Conservation (phyloP, 148 eudicot genomes). For the Nyssa sinensis region DNA sequence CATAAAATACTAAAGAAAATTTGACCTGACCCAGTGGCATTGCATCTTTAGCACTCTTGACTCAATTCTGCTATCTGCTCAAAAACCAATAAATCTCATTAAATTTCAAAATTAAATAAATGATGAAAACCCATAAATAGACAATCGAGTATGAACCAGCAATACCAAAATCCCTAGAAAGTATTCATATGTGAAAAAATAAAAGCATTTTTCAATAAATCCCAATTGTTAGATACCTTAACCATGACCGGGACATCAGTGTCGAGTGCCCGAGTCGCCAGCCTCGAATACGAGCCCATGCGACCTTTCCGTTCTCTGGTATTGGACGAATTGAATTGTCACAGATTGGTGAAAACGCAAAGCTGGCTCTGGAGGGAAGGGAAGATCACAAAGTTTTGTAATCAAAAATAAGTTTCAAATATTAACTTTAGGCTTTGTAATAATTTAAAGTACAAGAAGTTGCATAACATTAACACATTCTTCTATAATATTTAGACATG, state of each 20-base stretch:
- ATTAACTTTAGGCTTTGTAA: too few relatives aligned
- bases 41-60: constrained; percentile 25
- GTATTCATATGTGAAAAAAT: too few relatives aligned
- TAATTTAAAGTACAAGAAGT: too few relatives aligned
- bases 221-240: constrained; percentile 16
- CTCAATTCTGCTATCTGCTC: constrained; percentile 28
- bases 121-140: background rate
- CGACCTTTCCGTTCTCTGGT: background rate
- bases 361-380: background rate
- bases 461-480: too few relatives aligned
- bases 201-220: background rate
- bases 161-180: background rate
- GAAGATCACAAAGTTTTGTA: too few relatives aligned
- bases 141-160: background rate
- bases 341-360: background rate
- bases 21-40: constrained; percentile 39
- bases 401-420: too few relatives aligned
- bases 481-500: too few relatives aligned
- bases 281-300: constrained; percentile 28
- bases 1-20: background rate
- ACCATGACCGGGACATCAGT: constrained; percentile 38
- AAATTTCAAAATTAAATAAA: background rate
- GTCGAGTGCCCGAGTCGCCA: constrained; percentile 19
- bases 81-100: background rate
- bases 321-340: background rate